Conservation (phyloP, 352 stramenopile genomes). For the Phytopythium helicoides region DNA sequence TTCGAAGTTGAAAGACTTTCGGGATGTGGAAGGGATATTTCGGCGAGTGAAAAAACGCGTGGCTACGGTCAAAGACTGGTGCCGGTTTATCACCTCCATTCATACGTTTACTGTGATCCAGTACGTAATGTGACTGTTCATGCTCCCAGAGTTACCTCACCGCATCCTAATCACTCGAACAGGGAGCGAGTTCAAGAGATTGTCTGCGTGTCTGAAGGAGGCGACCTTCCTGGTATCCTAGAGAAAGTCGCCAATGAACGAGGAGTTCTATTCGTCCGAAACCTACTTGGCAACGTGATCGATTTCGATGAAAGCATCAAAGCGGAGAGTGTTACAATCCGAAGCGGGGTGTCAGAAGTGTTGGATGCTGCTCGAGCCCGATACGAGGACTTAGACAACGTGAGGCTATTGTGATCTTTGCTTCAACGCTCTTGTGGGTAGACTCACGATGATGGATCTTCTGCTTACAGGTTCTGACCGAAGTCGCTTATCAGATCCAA, state of each 20-base stretch:
- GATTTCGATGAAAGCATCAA: conserved; percentile 77
- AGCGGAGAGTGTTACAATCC: conserved; percentile 61
- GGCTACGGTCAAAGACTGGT: conserved; percentile 68
- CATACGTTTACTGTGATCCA: conserved; percentile 55
- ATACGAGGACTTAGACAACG: conserved; percentile 85
- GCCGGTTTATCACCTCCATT: conserved; percentile 51
- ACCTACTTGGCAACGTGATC: conserved; percentile 81
- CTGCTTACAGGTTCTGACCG: conserved; percentile 63
- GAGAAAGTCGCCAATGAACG: conserved; percentile 19
- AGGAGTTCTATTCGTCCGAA: conserved; percentile 55
- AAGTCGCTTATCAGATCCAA: conserved; percentile 82
- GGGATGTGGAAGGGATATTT: conserved; percentile 65
- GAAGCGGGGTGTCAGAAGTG: conserved; percentile 65
- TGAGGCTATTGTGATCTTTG: conserved; percentile 11
- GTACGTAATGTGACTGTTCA: conserved; percentile 15
- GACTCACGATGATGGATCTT: not conserved
- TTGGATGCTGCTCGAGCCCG: conserved; percentile 64
- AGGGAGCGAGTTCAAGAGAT: too few relatives aligned
- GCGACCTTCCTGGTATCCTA: not conserved
- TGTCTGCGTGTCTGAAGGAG: too few relatives aligned
- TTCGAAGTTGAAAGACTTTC: conserved; percentile 57
- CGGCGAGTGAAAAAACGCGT: conserved; percentile 58
- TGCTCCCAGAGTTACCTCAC: too few relatives aligned
- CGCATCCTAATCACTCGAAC: too few relatives aligned
- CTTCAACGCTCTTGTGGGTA: not conserved